A percentile compares a stretch with the other conserved stretches of the same genome.
Evolutionary conservation across 2,329 filamentous ascomycete genomes (phyloP).

Genomic region (Colletotrichum brevisporum): DNA sequence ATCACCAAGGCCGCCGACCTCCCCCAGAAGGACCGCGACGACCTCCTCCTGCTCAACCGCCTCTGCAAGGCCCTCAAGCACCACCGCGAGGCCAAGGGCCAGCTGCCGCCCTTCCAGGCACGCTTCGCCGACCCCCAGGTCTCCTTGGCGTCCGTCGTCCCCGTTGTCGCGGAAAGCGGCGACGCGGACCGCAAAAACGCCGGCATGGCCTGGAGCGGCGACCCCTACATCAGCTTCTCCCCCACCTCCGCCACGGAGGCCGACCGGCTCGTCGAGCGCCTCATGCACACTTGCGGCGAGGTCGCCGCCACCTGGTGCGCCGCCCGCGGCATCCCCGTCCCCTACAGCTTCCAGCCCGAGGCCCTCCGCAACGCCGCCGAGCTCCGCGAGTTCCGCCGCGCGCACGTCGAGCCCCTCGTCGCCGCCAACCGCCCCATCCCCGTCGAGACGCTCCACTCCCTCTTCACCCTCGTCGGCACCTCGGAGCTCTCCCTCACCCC

Average conservation of each 20-base stretch:
- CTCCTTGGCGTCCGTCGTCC: constrained; percentile 53
- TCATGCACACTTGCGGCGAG: constrained; percentile 75
- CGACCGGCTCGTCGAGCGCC: constrained; percentile 58
- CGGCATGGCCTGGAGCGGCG: constrained; percentile 55
- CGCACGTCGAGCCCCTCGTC: constrained; percentile 54
- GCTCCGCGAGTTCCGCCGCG: constrained; percentile 54
- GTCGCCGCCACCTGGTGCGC: constrained; percentile 73
- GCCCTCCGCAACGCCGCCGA: constrained; percentile 52
- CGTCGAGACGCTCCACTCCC: constrained; percentile 49
- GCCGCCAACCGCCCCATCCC: constrained; percentile 51
- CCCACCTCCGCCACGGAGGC: constrained; percentile 47
- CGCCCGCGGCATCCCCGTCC: constrained; percentile 69
- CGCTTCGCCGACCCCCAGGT: constrained; percentile 53
- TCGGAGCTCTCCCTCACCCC: constrained; percentile 67
- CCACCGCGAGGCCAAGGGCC: constrained; percentile 39
- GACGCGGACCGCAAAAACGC: not conserved
- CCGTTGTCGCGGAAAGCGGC: too few relatives aligned
- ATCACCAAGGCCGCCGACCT: constrained; percentile 62
- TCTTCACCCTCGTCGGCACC: constrained; percentile 60
- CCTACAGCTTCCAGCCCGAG: constrained; percentile 68
- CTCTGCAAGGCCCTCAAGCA: constrained; percentile 63
- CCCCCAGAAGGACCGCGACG: constrained; percentile 56
- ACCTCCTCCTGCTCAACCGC: constrained; percentile 62
- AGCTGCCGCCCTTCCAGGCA: constrained; percentile 28
- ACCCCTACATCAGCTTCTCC: constrained; percentile 65